Evolutionary conservation across 1,284 basidiomycete genomes (phyloP), one percentile per base, ranked within the genome.

Genomic region (Pseudozyma sp.): DNA sequence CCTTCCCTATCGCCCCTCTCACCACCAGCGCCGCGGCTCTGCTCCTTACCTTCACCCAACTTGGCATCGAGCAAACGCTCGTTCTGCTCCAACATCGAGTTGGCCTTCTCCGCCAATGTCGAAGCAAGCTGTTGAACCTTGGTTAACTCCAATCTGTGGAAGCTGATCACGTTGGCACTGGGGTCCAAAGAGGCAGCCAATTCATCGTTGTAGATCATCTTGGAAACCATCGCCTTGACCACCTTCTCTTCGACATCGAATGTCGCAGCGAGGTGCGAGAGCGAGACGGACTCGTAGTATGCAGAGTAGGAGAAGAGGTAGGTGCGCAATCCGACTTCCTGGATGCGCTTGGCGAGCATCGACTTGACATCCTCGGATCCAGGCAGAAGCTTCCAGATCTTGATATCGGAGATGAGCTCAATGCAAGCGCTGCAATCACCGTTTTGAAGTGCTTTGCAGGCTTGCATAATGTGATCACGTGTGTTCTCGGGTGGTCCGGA

Each of bases 181-280:
- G 56, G 91, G 85, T 99, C 97, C 63, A 99, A 88, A 36, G 94
- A 95, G 1, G 96, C 97, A 0, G 93, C 89, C 14, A 99, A 88
- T 85, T 98, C 95, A 85, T 98, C 97, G 80, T 90, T 94, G 94
- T 95, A 98, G 83, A 99, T 97, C 97, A 99, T 98, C 87, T 95
- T 94, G 50, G 93, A 95, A 51, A 98, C 93, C 79, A 97, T 91
- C 25, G 95, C 95, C 6, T 92, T 94, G 9, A 97, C 94, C 13
- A 90, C 87, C 54, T 91, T 89, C 61, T 92, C 86, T 8, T 93
- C 89, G 14, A 99, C 88, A 35, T 91, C 91, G 87, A 99, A 98
- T 3, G 93, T 97, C 63, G 90, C 89, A 7, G 95, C 91, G 52
- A 99, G 90, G 64, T 95, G 89, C 8, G 90, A 89, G 44, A 99